Percentiles rank a stretch among this genome's conserved stretches.
These are phyloP conservation scores for Peribolospora kevripleyi DNA, from an alignment of 768 basidiomycete genomes.

Conservation along the genomic window DNA sequence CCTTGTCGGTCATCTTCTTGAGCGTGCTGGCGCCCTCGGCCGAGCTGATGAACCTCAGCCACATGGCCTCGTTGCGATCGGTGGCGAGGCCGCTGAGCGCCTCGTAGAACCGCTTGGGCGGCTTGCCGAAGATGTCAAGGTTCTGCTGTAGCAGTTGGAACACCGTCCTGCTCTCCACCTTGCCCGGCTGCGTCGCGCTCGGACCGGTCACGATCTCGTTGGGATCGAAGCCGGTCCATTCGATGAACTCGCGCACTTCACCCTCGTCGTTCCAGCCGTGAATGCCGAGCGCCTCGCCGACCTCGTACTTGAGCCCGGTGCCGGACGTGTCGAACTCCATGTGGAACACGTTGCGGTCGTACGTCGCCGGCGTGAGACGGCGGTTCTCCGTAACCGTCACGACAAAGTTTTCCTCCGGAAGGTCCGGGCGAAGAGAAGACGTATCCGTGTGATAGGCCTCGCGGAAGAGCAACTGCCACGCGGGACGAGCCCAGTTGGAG, in stretches of 20 bases:
- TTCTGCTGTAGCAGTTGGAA: slow-evolving; percentile 92
- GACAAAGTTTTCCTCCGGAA: slow-evolving; percentile 70
- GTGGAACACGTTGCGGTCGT: slow-evolving; percentile 97
- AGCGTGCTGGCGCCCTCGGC: slow-evolving; percentile 76
- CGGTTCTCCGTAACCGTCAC: slow-evolving; percentile 84
- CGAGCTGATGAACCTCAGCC: slow-evolving; percentile 74
- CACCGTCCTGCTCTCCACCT: slow-evolving; percentile 70
- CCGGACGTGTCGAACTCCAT: slow-evolving; percentile 79
- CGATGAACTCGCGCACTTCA: slow-evolving; percentile 71
- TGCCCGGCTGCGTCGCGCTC: slow-evolving; percentile 33
- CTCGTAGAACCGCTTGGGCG: slow-evolving; percentile 84
- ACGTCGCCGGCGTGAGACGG: slow-evolving; percentile 77
- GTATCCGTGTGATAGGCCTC: slow-evolving; percentile 39
- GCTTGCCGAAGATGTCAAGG: slow-evolving; percentile 83
- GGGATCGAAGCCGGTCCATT: slow-evolving; percentile 73
- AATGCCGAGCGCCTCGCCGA: slow-evolving; percentile 88
- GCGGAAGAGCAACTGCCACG: slow-evolving; percentile 54
- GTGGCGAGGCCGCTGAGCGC: slow-evolving; percentile 58
- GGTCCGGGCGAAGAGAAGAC: slow-evolving; percentile 48
- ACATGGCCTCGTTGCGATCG: slow-evolving; percentile 39
- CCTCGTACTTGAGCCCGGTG: slow-evolving; percentile 80
- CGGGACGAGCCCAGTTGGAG: slow-evolving; percentile 30
- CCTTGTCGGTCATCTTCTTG: slow-evolving; percentile 86
- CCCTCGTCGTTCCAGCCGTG: slow-evolving; percentile 90
- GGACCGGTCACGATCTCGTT: slow-evolving; percentile 59